Evolutionary conservation across 305 asterid genomes (phyloP), one percentile per base, ranked within the genome.

Genomic region (Ilex paraguariensis): DNA sequence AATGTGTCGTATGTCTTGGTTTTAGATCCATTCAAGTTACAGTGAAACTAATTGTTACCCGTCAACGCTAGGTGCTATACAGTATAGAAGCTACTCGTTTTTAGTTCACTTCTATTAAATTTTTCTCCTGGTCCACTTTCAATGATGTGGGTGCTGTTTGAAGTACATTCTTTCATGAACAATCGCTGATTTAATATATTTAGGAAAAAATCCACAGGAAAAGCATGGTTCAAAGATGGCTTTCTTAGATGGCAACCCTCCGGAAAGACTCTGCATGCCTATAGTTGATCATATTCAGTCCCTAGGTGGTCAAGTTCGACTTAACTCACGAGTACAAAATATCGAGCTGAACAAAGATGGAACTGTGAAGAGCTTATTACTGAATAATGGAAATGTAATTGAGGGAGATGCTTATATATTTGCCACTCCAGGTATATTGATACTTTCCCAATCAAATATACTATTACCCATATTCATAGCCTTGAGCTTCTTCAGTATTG

Each of bases 211-310:
- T 74, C 58, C 60, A 69, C 88, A 94, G 99, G 98, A 94, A 81
- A 94, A 90, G 73, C 81, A 94, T 61, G 99, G 99, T 17, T 94
- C 99, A 16, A 94, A 90, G 81, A 94, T 94, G 99, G 98, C 99
- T 3, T 94, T 94, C 76, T 81, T 94, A 82, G 98, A 94, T 73
- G 99, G 99, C 13, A 94, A 77, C 68, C 99, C 99, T 40, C 99
- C 99, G 0, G 99, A 94, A 66, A 86, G 99, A 78, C 99, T 94
- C 62, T 94, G 99, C 81, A 79, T 72, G 96, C 99, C 99, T 1
- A 75, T 94, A 59, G 96, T 77, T 54, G 82, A 94, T 64, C 97
- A 94, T 66, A 84, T 94, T 15, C 73, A 72, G 73, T 80, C 95
- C 14, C 79, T 51, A 69, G 98, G 99, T 62, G 99, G 96, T 31